Evolutionary conservation across 768 basidiomycete genomes (phyloP).

Genomic region (Hebeloma cylindrosporum): DNA sequence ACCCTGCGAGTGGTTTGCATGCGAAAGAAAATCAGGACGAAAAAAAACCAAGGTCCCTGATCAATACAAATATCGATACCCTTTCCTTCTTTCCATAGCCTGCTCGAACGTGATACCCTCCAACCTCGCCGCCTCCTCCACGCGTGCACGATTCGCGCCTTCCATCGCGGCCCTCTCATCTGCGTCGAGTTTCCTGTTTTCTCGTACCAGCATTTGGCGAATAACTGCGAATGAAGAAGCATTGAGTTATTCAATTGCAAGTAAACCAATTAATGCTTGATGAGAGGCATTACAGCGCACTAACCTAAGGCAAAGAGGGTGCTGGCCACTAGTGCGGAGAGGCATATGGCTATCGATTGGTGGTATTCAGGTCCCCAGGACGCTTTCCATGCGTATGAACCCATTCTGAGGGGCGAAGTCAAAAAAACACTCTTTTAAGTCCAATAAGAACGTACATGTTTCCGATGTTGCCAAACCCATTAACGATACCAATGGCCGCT

Average conservation of each 20-base stretch:
- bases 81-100: slow-evolving; percentile 53
- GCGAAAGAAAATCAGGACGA: neutral
- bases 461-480: slow-evolving; percentile 56
- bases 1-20: neutral
- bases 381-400: slow-evolving; percentile 61
- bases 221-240: slow-evolving; percentile 28
- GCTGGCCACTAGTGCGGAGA: slow-evolving; percentile 35
- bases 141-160: slow-evolving; percentile 46
- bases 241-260: neutral
- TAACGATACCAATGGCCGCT: slow-evolving; percentile 63
- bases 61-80: slow-evolving; percentile 55
- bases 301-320: slow-evolving; percentile 33
- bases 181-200: slow-evolving; percentile 51
- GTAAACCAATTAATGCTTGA: neutral
- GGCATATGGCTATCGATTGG: slow-evolving; percentile 55
- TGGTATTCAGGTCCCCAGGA: slow-evolving; percentile 65
- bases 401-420: slow-evolving; percentile 39
- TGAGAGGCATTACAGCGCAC: neutral
- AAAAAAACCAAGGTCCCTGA: slow-evolving; percentile 1
- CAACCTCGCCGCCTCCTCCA: slow-evolving; percentile 57
- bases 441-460: slow-evolving; percentile 46
- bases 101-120: slow-evolving; percentile 62
- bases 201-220: slow-evolving; percentile 45
- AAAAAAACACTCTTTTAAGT: neutral
- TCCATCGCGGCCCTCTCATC: slow-evolving; percentile 46